Conservation (phyloP, 2,329 filamentous ascomycete species). For the Emydomyces testavorans region DNA sequence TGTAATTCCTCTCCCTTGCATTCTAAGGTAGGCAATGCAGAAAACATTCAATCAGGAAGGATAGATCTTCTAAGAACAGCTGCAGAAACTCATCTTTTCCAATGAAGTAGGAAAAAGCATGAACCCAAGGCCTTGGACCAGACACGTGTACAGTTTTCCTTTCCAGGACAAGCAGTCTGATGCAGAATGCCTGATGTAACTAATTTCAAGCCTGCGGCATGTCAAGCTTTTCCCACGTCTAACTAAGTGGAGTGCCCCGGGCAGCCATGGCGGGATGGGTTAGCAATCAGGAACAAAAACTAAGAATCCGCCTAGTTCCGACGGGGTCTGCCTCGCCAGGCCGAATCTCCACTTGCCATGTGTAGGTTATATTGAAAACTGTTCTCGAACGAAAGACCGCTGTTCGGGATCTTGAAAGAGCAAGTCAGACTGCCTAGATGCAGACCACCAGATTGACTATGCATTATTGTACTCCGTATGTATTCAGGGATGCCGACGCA, state of each 20-base stretch:
- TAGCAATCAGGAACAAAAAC: not conserved
- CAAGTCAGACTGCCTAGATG: no score
- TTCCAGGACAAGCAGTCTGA: slow-evolving; percentile 1
- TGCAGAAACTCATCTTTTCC: no score
- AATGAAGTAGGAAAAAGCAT: no score
- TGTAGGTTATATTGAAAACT: no score
- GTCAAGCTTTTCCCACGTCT: not conserved
- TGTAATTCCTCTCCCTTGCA: no score
- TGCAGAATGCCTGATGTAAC: not conserved
- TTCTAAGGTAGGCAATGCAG: no score
- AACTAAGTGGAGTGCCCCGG: not conserved
- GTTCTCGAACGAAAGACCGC: not conserved
- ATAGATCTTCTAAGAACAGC: no score
- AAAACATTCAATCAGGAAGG: no score
- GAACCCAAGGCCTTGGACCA: no score
- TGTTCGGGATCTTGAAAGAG: not conserved
- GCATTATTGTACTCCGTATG: no score
- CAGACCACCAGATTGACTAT: no score
- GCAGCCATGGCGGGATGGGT: not conserved
- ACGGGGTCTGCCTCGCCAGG: not conserved
- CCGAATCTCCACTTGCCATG: no score
- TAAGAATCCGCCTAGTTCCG: not conserved
- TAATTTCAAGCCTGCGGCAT: not conserved
- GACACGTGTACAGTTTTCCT: slow-evolving; percentile 1
- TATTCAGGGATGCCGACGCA: not conserved